A percentile compares a stretch with the other conserved stretches of the same genome.
These are phyloP conservation scores for Xylaria palmicola DNA, from an alignment of 495 filamentous ascomycete species.

Conservation along the genomic window DNA sequence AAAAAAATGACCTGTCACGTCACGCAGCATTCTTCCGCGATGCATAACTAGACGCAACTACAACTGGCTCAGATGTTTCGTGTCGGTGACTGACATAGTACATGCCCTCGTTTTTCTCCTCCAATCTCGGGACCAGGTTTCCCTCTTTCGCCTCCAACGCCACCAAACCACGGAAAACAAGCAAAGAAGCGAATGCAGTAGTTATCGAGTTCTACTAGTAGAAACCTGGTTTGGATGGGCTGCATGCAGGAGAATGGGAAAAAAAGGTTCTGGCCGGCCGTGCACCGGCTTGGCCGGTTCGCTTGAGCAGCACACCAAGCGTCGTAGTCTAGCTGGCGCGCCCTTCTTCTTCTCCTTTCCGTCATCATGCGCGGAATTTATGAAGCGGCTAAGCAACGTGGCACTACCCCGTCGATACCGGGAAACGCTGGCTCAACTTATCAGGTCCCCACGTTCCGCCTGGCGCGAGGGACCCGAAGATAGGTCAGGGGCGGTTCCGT, in stretches of 20 bases:
- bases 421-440: neutral
- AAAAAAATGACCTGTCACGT: constrained; percentile 7
- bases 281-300: neutral
- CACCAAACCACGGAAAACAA: too few species aligned
- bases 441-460: constrained; percentile 7
- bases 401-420: neutral
- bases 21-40: constrained; percentile 3
- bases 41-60: neutral
- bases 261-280: too few species aligned
- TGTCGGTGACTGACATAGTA: neutral
- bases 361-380: neutral
- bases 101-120: neutral
- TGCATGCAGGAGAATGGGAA: too few species aligned
- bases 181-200: too few species aligned
- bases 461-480: neutral
- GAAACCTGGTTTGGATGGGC: neutral
- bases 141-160: too few species aligned
- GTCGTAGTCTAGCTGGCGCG: too few species aligned
- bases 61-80: neutral
- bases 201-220: too few species aligned
- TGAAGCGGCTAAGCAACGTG: neutral
- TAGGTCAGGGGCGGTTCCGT: neutral
- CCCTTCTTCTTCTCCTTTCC: neutral
- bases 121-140: neutral
- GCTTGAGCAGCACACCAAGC: neutral